Evolutionary conservation across 2,329 filamentous ascomycete genomes (phyloP).

Genomic region (Exserohilum turcica): DNA sequence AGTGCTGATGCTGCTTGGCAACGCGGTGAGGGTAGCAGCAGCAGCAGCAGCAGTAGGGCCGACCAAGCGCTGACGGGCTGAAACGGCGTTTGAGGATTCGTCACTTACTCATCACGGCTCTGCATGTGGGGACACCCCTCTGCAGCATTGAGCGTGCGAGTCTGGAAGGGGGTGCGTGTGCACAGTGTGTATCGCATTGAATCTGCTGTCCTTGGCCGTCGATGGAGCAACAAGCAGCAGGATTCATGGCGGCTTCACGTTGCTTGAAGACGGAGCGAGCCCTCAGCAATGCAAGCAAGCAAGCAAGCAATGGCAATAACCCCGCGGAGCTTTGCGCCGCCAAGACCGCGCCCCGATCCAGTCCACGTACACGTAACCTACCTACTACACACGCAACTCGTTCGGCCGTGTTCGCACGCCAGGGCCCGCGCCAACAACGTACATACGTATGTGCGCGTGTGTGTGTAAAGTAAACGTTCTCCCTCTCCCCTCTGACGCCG

Average conservation of each 20-base stretch:
- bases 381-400: background rate
- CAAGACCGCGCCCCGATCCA: no score
- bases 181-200: background rate
- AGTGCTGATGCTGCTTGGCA: background rate
- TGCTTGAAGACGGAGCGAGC: no score
- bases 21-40: background rate
- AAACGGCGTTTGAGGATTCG: background rate
- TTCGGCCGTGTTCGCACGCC: background rate
- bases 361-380: no score
- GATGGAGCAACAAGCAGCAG: no score
- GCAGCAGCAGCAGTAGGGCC: no score
- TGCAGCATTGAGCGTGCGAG: background rate
- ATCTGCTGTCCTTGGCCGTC: no score
- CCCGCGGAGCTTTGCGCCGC: background rate
- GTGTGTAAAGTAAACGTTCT: background rate
- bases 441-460: no score
- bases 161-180: background rate
- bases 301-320: no score
- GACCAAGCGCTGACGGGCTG: background rate
- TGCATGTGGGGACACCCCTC: no score
- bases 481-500: conserved; percentile 14
- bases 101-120: background rate
- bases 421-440: no score
- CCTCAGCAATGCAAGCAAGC: no score
- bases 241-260: no score